Evolutionary conservation across 352 stramenopile genomes (phyloP).

Genomic region (Phytophthora multivora): DNA sequence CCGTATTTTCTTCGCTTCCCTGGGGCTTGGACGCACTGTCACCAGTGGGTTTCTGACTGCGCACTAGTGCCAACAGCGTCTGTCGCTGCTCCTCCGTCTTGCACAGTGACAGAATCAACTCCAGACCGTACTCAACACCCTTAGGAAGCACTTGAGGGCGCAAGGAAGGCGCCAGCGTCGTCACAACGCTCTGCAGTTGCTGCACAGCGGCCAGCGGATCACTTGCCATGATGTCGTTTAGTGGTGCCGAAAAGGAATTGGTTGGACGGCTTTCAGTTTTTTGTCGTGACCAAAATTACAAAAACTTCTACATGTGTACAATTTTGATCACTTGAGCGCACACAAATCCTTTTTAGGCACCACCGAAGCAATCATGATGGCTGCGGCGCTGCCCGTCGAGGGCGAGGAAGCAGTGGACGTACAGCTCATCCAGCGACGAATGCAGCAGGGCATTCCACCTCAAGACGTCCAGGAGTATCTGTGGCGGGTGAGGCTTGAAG

Average conservation of each 20-base stretch:
- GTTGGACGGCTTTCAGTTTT: constrained; percentile 26
- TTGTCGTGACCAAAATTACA: constrained; percentile 13
- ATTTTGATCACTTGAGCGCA: neutral
- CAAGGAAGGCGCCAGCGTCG: constrained; percentile 54
- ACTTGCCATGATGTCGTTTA: constrained; percentile 30
- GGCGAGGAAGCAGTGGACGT: constrained; percentile 61
- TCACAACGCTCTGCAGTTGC: constrained; percentile 66
- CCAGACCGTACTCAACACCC: constrained; percentile 58
- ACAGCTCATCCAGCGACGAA: constrained; percentile 59
- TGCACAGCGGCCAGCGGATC: constrained; percentile 65
- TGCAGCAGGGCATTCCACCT: constrained; percentile 66
- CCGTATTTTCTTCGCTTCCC: constrained; percentile 50
- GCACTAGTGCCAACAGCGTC: constrained; percentile 51
- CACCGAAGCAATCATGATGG: constrained; percentile 58
- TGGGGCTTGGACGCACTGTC: constrained; percentile 27
- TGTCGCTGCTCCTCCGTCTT: constrained; percentile 64
- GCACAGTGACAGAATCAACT: constrained; percentile 68
- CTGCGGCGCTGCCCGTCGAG: constrained; percentile 64
- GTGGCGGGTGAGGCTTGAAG: constrained; percentile 82
- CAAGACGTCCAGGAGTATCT: constrained; percentile 86
- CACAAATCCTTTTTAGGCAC: constrained; percentile 14
- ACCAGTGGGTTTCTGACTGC: constrained; percentile 41
- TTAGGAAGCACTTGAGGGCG: constrained; percentile 75
- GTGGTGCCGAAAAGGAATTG: constrained; percentile 22
- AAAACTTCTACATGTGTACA: neutral